phyloP scores from a whole-genome alignment of 2,329 filamentous ascomycete species.

The Trichoderma koningii region DNA sequence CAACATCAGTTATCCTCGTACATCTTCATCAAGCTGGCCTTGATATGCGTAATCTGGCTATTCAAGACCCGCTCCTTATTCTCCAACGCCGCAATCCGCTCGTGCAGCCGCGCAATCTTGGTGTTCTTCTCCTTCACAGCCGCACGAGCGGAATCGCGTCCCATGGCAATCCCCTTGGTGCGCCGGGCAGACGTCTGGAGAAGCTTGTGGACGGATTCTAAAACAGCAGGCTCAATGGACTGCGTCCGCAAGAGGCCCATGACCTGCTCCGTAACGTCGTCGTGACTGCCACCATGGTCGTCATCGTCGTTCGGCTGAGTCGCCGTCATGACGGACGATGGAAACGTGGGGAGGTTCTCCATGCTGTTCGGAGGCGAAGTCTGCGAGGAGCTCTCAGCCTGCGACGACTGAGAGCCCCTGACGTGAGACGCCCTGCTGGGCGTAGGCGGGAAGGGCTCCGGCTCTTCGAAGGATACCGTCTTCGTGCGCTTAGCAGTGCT shows the following conservation, averaged over 20 bases:
- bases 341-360: neutral
- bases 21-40: constrained; percentile 43
- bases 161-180: constrained; percentile 62
- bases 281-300: constrained; percentile 28
- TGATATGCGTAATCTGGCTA: constrained; percentile 43
- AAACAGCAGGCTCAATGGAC: constrained; percentile 43
- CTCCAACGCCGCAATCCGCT: constrained; percentile 45
- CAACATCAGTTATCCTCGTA: constrained; percentile 38
- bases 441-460: constrained; percentile 29
- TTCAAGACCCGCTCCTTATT: constrained; percentile 39
- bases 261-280: constrained; percentile 50
- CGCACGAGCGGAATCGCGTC: constrained; percentile 66
- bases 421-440: constrained; percentile 22
- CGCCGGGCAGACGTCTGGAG: constrained; percentile 60
- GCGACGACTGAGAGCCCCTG: constrained; percentile 8
- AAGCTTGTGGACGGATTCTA: constrained; percentile 44
- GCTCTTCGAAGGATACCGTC: constrained; percentile 39
- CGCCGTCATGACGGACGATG: constrained; percentile 22
- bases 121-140: constrained; percentile 63
- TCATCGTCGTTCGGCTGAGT: constrained; percentile 25
- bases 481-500: constrained; percentile 37
- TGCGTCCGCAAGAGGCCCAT: constrained; percentile 52
- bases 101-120: constrained; percentile 43
- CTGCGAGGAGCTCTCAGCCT: constrained; percentile 5
- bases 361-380: constrained; percentile 11